Percentiles rank a stretch among this genome's conserved stretches.
phyloP scores from a whole-genome alignment of 306 rosid genomes.

The Nissolia schottii region DNA sequence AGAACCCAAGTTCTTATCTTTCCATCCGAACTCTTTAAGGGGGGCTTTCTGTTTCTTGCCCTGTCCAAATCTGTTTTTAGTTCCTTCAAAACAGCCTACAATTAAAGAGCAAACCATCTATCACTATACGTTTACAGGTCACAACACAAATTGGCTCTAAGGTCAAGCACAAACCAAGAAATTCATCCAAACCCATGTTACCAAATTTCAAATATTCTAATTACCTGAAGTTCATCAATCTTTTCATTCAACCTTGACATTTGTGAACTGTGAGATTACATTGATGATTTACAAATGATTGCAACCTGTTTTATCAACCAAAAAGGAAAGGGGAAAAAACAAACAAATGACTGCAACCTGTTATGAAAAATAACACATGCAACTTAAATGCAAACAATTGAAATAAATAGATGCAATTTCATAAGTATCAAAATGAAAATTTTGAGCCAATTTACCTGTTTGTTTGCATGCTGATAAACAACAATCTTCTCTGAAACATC shows the following conservation, averaged over 20 bases:
- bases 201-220: slow-evolving; percentile 1
- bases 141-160: neutral
- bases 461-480: slow-evolving; percentile 82
- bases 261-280: slow-evolving; percentile 81
- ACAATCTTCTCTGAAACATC: slow-evolving; percentile 69
- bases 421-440: neutral
- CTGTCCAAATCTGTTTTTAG: slow-evolving; percentile 81
- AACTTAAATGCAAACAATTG: slow-evolving; percentile 13
- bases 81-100: slow-evolving; percentile 74
- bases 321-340: too few species aligned
- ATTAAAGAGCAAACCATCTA: slow-evolving; percentile 5
- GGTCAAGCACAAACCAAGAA: slow-evolving; percentile 18
- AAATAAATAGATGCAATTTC: neutral
- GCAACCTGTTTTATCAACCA: too few species aligned
- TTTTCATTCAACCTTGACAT: slow-evolving; percentile 77
- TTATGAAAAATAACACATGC: slow-evolving; percentile 20
- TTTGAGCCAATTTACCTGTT: slow-evolving; percentile 62
- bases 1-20: slow-evolving; percentile 60
- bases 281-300: slow-evolving; percentile 96
- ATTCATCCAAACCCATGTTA: neutral
- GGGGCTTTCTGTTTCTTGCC: slow-evolving; percentile 83
- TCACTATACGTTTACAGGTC: slow-evolving; percentile 6
- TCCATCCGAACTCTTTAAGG: slow-evolving; percentile 72
- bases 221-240: slow-evolving; percentile 81
- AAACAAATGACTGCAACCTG: too few species aligned